Base-by-base conservation (phyloP, 1,284 basidiomycete species). In the Ceratobasidium sp. region DNA sequence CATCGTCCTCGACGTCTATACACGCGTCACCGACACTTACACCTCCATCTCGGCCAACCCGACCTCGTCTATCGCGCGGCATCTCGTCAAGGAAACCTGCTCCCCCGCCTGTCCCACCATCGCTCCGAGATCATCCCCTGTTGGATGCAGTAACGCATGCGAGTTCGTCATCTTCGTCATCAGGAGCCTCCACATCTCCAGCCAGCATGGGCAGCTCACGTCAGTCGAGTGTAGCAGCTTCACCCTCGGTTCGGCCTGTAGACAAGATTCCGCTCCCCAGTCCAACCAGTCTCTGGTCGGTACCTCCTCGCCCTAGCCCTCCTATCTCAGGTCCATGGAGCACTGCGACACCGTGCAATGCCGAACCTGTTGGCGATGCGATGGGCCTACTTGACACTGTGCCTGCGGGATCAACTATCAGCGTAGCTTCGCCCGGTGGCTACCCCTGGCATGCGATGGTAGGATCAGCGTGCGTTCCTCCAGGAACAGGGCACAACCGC, bases 251-350 rank as follows among this genome's bases (percentile, higher is more conserved):
- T 20, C 34, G 49, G 22, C 35, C 62, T 17, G 10, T 25, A 29
- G 62, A 65, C 35, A 65, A 54, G 34, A 25, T 65, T 27, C 45
- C 62, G 17, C 62, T 65, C 20, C 62, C 62, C 10, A 65, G 62
- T 25, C 62, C 62, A 29, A 65, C 62, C n/a, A 50, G 45, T 25
- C 62, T 65, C 35, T 65, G 62, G 62, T 25, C 62, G 25, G 35
- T 65, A 22, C 62, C 62, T 15, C 29, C 62, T 3, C 62, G 49
- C 25, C 62, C 50, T 1, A 65, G 62, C 27, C 62, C 62, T 17
- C 62, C 62, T n/a, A 27, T 65, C 20, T 32, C 20, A n/a, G 62
- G 62, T 25, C 62, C 62, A 27, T 65, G 62, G 62, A 53, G 35
- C 20, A 7, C 35, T 27, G 34, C 55, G 29, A 57, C 17, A 35